Evolutionary conservation across 2,329 filamentous ascomycete species (phyloP).

Genomic region (Diaporthe citrichinensis): DNA sequence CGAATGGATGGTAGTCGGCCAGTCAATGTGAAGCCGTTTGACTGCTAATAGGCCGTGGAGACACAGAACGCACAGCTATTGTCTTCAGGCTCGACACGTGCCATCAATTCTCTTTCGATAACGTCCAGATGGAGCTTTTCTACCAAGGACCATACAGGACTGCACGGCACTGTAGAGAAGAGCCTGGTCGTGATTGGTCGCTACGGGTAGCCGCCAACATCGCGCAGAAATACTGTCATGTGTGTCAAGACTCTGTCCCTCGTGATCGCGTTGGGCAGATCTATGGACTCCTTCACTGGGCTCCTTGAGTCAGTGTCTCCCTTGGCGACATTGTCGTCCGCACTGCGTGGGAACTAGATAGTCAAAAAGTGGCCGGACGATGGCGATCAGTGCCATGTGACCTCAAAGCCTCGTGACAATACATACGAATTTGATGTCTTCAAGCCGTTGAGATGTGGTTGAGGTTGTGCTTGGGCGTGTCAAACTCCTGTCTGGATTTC

Average conservation of each 20-base stretch:
- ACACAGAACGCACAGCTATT: too few relatives aligned
- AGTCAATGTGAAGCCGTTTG: background rate
- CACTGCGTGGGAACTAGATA: background rate
- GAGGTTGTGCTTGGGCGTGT: background rate
- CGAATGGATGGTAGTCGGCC: background rate
- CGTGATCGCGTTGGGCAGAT: background rate
- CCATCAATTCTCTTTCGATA: too few relatives aligned
- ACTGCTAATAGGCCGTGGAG: background rate
- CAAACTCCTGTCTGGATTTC: background rate
- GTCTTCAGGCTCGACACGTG: background rate
- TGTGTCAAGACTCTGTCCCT: background rate
- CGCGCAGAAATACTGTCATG: background rate
- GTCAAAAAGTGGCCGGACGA: background rate
- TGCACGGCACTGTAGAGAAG: too few relatives aligned
- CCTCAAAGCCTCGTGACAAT: too few relatives aligned
- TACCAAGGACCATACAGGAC: background rate
- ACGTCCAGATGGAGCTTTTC: too few relatives aligned
- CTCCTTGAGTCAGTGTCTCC: background rate
- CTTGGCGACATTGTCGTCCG: background rate
- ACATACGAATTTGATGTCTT: too few relatives aligned
- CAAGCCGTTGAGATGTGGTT: background rate
- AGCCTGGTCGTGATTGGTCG: too few relatives aligned
- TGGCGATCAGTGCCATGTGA: background rate
- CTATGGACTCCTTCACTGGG: background rate
- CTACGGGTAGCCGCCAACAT: background rate